Conservation (phyloP, 345 rosid genomes). For the Dipteronia dyeriana region DNA sequence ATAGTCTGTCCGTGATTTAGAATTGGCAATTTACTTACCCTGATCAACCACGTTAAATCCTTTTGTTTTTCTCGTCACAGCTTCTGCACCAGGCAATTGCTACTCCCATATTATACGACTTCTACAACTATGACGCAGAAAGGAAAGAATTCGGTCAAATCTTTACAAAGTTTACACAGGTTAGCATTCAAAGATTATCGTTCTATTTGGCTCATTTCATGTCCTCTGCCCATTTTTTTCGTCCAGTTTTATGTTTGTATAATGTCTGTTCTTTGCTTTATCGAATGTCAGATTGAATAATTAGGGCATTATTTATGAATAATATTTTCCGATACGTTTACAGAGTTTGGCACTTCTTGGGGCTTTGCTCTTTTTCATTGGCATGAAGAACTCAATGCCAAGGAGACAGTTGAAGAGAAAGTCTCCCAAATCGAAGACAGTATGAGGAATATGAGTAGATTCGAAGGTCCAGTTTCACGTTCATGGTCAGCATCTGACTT, state of each 20-base stretch:
- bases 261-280: neutral
- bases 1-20: neutral
- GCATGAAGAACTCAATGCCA: constrained; percentile 79
- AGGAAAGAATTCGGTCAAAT: constrained; percentile 52
- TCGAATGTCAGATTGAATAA: neutral
- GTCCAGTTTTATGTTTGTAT: neutral
- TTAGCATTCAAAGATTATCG: constrained; percentile 15
- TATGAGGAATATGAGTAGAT: constrained; percentile 23
- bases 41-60: neutral
- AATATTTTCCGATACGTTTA: neutral
- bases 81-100: constrained; percentile 61
- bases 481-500: constrained; percentile 20
- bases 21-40: neutral
- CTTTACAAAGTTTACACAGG: constrained; percentile 65
- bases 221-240: neutral
- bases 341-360: constrained; percentile 78
- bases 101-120: constrained; percentile 59
- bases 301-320: neutral
- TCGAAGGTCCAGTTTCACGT: constrained; percentile 3
- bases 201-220: neutral
- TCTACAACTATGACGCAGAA: constrained; percentile 69
- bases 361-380: constrained; percentile 68
- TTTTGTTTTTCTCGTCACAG: constrained; percentile 30
- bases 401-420: constrained; percentile 62
- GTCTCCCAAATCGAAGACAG: constrained; percentile 57